These are phyloP conservation scores for Aspergillus novoparasiticus DNA, from an alignment of 2,329 filamentous ascomycete species.

Conservation along the genomic window DNA sequence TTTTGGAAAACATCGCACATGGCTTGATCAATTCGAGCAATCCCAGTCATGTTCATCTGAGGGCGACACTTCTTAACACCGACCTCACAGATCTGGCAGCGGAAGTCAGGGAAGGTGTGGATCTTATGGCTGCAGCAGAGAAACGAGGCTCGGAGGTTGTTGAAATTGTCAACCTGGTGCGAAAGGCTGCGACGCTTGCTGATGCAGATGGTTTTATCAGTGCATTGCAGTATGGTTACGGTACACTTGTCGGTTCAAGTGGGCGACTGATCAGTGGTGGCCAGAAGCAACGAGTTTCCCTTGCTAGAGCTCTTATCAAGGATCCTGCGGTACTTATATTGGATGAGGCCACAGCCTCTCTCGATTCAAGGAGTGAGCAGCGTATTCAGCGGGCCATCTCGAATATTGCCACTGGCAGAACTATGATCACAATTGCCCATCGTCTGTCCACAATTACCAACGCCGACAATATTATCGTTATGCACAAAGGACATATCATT, in stretches of 20 bases:
- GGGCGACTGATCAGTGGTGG: slow-evolving; percentile 83
- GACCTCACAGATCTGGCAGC: slow-evolving; percentile 50
- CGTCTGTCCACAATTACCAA: slow-evolving; percentile 46
- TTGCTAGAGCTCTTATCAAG: slow-evolving; percentile 77
- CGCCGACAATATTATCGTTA: slow-evolving; percentile 51
- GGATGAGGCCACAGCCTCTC: slow-evolving; percentile 85
- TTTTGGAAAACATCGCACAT: slow-evolving; percentile 74
- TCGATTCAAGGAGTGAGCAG: slow-evolving; percentile 85
- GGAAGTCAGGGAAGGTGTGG: slow-evolving; percentile 51
- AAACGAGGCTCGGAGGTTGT: slow-evolving; percentile 47
- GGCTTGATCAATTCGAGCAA: slow-evolving; percentile 49
- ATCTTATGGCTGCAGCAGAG: slow-evolving; percentile 50
- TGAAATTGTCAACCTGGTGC: slow-evolving; percentile 52
- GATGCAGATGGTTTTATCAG: slow-evolving; percentile 69
- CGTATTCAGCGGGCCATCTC: slow-evolving; percentile 84
- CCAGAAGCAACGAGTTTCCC: slow-evolving; percentile 90
- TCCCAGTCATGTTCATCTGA: slow-evolving; percentile 52
- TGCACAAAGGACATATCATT: slow-evolving; percentile 45
- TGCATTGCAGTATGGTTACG: slow-evolving; percentile 73
- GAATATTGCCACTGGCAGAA: slow-evolving; percentile 61
- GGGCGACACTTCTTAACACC: slow-evolving; percentile 49
- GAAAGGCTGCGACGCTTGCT: slow-evolving; percentile 64
- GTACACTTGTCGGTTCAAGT: slow-evolving; percentile 81
- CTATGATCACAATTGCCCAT: slow-evolving; percentile 47
- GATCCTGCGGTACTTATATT: slow-evolving; percentile 82